Percentiles rank a stretch among this genome's conserved stretches.
These are phyloP conservation scores for Pisolithus tinctorius DNA, from an alignment of 768 basidiomycete species.

Conservation along the genomic window DNA sequence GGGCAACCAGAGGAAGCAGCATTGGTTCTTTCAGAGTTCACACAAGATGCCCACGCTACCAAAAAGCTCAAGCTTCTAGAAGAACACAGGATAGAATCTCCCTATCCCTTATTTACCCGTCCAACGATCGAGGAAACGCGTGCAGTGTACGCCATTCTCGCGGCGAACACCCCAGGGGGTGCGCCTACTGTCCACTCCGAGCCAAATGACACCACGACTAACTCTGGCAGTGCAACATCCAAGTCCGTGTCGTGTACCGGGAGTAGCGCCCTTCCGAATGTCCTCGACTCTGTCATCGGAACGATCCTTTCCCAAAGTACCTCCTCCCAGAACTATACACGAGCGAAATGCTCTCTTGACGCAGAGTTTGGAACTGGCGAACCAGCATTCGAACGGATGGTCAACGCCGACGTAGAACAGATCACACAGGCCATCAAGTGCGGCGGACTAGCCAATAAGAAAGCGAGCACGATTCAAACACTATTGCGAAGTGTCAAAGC, in stretches of 20 bases:
- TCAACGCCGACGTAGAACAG: slow-evolving; percentile 31
- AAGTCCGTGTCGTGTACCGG: slow-evolving; percentile 43
- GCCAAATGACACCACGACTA: slow-evolving; percentile 6
- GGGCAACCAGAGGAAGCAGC: no score
- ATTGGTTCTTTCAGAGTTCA: neutral
- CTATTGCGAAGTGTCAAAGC: slow-evolving; percentile 36
- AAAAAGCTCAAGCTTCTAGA: slow-evolving; percentile 49
- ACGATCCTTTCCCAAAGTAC: slow-evolving; percentile 60
- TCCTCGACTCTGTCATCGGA: slow-evolving; percentile 51
- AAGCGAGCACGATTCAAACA: slow-evolving; percentile 48
- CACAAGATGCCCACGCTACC: slow-evolving; percentile 5
- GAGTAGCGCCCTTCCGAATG: slow-evolving; percentile 35
- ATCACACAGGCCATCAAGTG: slow-evolving; percentile 44
- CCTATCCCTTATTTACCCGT: slow-evolving; percentile 38
- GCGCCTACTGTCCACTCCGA: slow-evolving; percentile 19
- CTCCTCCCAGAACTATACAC: slow-evolving; percentile 40
- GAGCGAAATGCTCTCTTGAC: slow-evolving; percentile 45
- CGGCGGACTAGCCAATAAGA: slow-evolving; percentile 56
- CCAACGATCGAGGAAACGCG: slow-evolving; percentile 39
- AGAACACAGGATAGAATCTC: slow-evolving; percentile 35
- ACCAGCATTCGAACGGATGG: slow-evolving; percentile 42
- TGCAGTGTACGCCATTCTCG: slow-evolving; percentile 37
- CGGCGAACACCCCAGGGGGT: slow-evolving; percentile 29
- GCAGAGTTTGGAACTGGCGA: slow-evolving; percentile 40
- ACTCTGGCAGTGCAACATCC: slow-evolving; percentile 2